Base-by-base conservation (phyloP, 2,329 filamentous ascomycete genomes). In the Chaetomiaceae sp. region DNA sequence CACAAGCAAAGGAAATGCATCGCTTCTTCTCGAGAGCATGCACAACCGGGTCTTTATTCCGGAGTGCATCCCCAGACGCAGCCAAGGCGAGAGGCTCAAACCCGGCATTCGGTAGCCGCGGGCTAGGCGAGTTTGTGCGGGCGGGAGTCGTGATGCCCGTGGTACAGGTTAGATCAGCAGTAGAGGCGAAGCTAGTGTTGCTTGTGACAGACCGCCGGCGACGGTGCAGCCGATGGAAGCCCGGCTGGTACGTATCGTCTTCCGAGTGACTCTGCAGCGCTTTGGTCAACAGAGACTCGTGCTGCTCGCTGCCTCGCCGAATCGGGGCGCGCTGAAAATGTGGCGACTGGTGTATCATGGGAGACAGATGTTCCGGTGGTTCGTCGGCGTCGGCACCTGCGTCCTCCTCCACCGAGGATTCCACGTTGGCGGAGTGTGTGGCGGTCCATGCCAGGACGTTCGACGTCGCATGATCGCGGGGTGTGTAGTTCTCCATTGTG, bases 81-180 rank as follows among this genome's bases (percentile, higher is more conserved):
- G 57, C 49, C 6, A 44, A 34, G 14, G 38, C 33, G n/a, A 75
- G 53, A 20, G 65, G 68, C 7, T 68, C 62, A 45, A 74, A 71
- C 17, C 70, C 68, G 42, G 78, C 71, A 15, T 81, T 74, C 4
- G 81, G 81, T 3, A 84, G 73, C n/a, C 88, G 88, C 15, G 93
- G 91, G 61, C 91, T 97, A 1, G 90, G 88, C 0, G 88, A 91
- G 63, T 81, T 88, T 29, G 88, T 87, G 46, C 88, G 76, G n/a
- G 88, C 85, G 34, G 91, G 89, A 59, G 88, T 96, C 15, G 90
- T 95, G 49, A 94, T 70, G 49, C 88, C 90, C 48, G 87, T 93
- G 60, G 96, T 93, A 66, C 90, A 96, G n/a, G 89, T 96, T 47
- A 97, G 74, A 55, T 96, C 91, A 30, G 86, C 86, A 3, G 88